These are phyloP conservation scores for Aquilaria agallochum DNA, from an alignment of 441 rosid genomes.

Conservation along the genomic window DNA sequence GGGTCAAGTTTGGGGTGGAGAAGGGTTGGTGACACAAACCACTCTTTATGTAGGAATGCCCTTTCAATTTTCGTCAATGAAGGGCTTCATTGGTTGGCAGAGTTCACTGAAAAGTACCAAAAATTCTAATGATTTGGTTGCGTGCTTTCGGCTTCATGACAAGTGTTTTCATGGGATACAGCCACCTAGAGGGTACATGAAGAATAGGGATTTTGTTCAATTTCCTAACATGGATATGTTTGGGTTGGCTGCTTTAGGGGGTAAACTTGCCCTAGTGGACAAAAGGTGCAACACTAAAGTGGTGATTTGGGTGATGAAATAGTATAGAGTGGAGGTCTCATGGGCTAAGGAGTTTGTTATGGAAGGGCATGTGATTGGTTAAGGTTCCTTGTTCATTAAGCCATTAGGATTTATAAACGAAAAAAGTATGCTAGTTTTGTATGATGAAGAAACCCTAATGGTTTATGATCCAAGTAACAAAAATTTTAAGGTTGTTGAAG, in stretches of 20 bases:
- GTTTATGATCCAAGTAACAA: background rate
- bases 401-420: background rate
- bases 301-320: background rate
- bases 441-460: background rate
- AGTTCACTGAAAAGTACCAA: too few species aligned
- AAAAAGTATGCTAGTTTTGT: background rate
- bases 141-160: background rate
- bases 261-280: background rate
- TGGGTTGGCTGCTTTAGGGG: background rate
- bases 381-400: background rate
- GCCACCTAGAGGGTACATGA: background rate
- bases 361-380: background rate
- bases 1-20: background rate
- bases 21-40: background rate
- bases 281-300: background rate
- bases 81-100: background rate
- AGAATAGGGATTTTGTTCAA: background rate
- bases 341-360: background rate
- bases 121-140: background rate
- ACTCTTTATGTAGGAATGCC: too few species aligned
- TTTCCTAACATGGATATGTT: background rate
- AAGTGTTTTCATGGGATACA: background rate
- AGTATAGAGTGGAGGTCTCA: background rate
- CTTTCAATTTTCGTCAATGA: too few species aligned
- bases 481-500: background rate